Conservation (phyloP, 1,139 yeast species). For the Kluyveromyces sp. region DNA sequence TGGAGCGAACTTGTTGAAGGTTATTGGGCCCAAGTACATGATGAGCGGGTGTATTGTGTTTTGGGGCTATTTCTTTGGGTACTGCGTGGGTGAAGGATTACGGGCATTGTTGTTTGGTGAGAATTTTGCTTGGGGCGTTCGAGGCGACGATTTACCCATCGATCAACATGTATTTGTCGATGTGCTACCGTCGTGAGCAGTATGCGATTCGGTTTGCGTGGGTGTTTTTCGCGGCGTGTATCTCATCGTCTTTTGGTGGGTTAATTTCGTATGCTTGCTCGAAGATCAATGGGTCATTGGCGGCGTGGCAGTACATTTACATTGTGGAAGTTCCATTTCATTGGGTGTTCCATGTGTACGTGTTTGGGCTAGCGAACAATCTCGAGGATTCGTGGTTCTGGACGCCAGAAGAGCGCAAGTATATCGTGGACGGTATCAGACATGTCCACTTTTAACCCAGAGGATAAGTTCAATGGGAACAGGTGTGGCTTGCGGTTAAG, state of each 20-base stretch:
- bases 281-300: constrained; percentile 30
- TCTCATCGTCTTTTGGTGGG: constrained; percentile 44
- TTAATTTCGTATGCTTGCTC: constrained; percentile 38
- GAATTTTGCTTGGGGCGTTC: constrained; percentile 44
- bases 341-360: constrained; percentile 38
- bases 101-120: constrained; percentile 39
- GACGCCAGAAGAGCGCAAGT: constrained; percentile 39
- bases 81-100: constrained; percentile 40
- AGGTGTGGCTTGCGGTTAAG: constrained; percentile 33
- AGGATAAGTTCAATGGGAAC: constrained; percentile 36
- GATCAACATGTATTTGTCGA: constrained; percentile 35
- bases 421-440: constrained; percentile 36
- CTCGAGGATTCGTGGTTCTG: constrained; percentile 37
- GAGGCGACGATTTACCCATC: constrained; percentile 52
- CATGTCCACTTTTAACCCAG: constrained; percentile 32
- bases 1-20: constrained; percentile 38
- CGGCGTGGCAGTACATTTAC: constrained; percentile 54
- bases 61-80: constrained; percentile 46
- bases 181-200: constrained; percentile 36
- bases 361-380: constrained; percentile 22
- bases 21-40: constrained; percentile 29
- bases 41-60: constrained; percentile 33
- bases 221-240: constrained; percentile 37
- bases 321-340: constrained; percentile 36
- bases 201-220: constrained; percentile 38